phyloP scores from a whole-genome alignment of 2,329 filamentous ascomycete genomes.

The Atkinsonella texensis region DNA sequence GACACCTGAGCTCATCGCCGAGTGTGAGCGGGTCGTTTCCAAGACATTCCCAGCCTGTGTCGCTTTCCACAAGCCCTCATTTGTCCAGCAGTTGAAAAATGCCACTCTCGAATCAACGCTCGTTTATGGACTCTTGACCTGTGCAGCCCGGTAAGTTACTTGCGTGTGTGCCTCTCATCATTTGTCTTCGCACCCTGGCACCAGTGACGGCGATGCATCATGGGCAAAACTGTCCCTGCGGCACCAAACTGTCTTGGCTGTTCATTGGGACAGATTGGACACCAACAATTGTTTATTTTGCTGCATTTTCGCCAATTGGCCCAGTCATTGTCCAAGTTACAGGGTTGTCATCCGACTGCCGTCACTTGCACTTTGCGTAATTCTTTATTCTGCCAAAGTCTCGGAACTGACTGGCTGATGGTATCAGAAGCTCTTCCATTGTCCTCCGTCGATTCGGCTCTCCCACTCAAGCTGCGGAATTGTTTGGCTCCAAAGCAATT shows the following conservation, averaged over 20 bases:
- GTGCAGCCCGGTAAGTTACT: slow-evolving; percentile 41
- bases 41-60: slow-evolving; percentile 50
- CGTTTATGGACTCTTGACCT: slow-evolving; percentile 45
- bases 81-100: slow-evolving; percentile 48
- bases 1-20: slow-evolving; percentile 44
- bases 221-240: too few relatives aligned
- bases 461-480: slow-evolving; percentile 44
- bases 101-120: slow-evolving; percentile 42
- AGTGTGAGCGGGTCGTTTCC: slow-evolving; percentile 48
- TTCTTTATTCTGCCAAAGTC: not conserved
- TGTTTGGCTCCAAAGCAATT: slow-evolving; percentile 46
- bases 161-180: not conserved
- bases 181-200: too few relatives aligned
- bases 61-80: slow-evolving; percentile 51
- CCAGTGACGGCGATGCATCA: too few relatives aligned
- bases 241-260: too few relatives aligned
- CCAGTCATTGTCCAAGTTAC: too few relatives aligned
- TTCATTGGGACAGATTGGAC: too few relatives aligned
- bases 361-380: not conserved
- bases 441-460: slow-evolving; percentile 47
- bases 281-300: too few relatives aligned
- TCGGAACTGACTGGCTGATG: not conserved
- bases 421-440: slow-evolving; percentile 37
- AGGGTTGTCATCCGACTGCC: not conserved
- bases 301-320: too few relatives aligned